phyloP scores from a whole-genome alignment of 2,329 filamentous ascomycete genomes.

The Aureobasidium sp. region DNA sequence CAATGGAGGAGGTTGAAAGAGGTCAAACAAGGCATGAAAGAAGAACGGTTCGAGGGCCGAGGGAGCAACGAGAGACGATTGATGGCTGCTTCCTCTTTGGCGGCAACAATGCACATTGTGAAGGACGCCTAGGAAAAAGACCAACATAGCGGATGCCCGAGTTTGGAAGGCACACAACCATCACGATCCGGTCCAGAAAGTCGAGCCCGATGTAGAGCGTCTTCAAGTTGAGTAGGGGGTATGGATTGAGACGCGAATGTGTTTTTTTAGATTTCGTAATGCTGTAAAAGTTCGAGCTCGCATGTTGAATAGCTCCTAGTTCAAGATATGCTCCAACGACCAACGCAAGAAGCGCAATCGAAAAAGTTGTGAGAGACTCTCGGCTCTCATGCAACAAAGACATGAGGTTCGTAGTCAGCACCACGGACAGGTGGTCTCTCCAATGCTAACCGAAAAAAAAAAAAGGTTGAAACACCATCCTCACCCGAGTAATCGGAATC shows the following conservation, averaged over 20 bases:
- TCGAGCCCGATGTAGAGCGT: background rate
- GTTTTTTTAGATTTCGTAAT: background rate
- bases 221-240: background rate
- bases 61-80: background rate
- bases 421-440: slow-evolving; percentile 13
- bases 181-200: background rate
- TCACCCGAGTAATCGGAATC: slow-evolving; percentile 89
- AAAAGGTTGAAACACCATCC: slow-evolving; percentile 62
- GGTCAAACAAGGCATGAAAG: background rate
- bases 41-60: background rate
- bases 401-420: slow-evolving; percentile 14
- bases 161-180: background rate
- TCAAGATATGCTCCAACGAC: background rate
- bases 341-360: background rate
- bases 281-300: background rate
- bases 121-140: background rate
- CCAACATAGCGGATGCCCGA: background rate
- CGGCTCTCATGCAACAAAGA: background rate
- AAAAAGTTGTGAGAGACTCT: slow-evolving; percentile 8
- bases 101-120: background rate
- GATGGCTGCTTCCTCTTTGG: background rate
- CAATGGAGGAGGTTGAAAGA: background rate
- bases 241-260: background rate
- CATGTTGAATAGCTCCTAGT: background rate
- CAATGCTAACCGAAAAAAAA: slow-evolving; percentile 35